A percentile compares a stretch with the other conserved stretches of the same genome.
These are phyloP conservation scores for Amanita fuliginea DNA, from an alignment of 768 basidiomycete species.

Conservation along the genomic window DNA sequence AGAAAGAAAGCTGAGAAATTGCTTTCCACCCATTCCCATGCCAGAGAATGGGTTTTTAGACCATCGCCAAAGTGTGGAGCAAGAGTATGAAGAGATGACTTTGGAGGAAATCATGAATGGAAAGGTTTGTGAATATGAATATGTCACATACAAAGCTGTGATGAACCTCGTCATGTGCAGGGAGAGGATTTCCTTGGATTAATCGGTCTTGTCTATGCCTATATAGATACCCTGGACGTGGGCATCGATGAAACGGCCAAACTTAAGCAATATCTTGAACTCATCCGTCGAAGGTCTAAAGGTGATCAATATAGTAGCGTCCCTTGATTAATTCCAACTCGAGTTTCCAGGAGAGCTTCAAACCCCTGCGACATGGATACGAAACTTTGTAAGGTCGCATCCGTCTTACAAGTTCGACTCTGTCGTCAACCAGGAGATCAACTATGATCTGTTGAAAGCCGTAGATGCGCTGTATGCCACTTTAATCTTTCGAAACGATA, in stretches of 20 bases:
- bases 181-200: slow-evolving; percentile 66
- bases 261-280: slow-evolving; percentile 69
- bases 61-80: slow-evolving; percentile 39
- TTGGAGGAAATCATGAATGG: slow-evolving; percentile 92
- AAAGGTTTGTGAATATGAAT: slow-evolving; percentile 37
- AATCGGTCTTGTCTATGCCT: slow-evolving; percentile 69
- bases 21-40: slow-evolving; percentile 52
- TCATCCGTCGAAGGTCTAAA: slow-evolving; percentile 68
- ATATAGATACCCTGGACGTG: slow-evolving; percentile 80
- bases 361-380: slow-evolving; percentile 90
- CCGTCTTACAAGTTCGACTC: slow-evolving; percentile 90
- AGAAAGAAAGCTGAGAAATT: slow-evolving; percentile 60
- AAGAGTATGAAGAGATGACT: slow-evolving; percentile 90
- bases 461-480: slow-evolving; percentile 81
- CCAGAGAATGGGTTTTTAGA: slow-evolving; percentile 30
- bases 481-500: neutral
- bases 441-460: slow-evolving; percentile 85
- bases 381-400: slow-evolving; percentile 83
- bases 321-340: slow-evolving; percentile 2
- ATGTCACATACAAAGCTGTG: neutral
- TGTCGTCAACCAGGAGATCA: slow-evolving; percentile 84
- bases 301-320: slow-evolving; percentile 30
- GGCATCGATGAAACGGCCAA: slow-evolving; percentile 44
- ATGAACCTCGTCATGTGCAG: slow-evolving; percentile 22
- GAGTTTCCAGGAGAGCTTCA: slow-evolving; percentile 49